Evolutionary conservation across 805 yeast species (phyloP).

Genomic region (Peterozyma xylosa): DNA sequence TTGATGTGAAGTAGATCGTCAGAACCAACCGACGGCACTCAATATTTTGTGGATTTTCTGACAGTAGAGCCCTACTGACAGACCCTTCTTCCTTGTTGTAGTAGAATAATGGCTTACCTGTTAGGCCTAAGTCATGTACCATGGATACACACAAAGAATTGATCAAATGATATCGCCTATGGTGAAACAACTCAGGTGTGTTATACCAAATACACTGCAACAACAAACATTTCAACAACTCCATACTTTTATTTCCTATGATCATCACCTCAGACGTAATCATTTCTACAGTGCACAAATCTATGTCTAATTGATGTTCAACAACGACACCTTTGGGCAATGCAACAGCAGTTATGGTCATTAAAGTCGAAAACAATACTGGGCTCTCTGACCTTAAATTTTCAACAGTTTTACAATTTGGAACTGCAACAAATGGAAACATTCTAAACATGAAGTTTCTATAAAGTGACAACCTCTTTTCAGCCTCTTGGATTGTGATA

Average conservation of each 20-base stretch:
- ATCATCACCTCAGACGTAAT: slow-evolving; percentile 55
- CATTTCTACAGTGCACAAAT: slow-evolving; percentile 43
- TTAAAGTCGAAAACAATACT: slow-evolving; percentile 52
- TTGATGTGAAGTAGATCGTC: slow-evolving; percentile 52
- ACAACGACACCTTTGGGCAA: slow-evolving; percentile 21
- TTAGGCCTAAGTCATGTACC: slow-evolving; percentile 71
- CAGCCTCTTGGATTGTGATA: slow-evolving; percentile 53
- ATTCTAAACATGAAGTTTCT: slow-evolving; percentile 33
- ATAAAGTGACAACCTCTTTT: slow-evolving; percentile 42
- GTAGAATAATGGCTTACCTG: slow-evolving; percentile 40
- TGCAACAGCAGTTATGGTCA: slow-evolving; percentile 51
- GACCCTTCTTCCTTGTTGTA: slow-evolving; percentile 31
- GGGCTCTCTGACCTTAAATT: slow-evolving; percentile 47
- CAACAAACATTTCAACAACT: slow-evolving; percentile 55
- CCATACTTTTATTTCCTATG: slow-evolving; percentile 63
- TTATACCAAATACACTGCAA: slow-evolving; percentile 74
- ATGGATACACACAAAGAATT: slow-evolving; percentile 58
- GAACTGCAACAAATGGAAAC: slow-evolving; percentile 55
- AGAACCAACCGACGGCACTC: slow-evolving; percentile 49
- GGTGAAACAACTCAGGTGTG: slow-evolving; percentile 74
- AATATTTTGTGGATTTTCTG: slow-evolving; percentile 28
- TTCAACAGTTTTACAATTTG: slow-evolving; percentile 33
- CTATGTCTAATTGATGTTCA: slow-evolving; percentile 38
- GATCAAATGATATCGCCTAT: slow-evolving; percentile 69
- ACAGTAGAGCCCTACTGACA: slow-evolving; percentile 29